Base-by-base conservation (phyloP, 2,329 filamentous ascomycete genomes). In the Pestalotiopsis sp. region DNA sequence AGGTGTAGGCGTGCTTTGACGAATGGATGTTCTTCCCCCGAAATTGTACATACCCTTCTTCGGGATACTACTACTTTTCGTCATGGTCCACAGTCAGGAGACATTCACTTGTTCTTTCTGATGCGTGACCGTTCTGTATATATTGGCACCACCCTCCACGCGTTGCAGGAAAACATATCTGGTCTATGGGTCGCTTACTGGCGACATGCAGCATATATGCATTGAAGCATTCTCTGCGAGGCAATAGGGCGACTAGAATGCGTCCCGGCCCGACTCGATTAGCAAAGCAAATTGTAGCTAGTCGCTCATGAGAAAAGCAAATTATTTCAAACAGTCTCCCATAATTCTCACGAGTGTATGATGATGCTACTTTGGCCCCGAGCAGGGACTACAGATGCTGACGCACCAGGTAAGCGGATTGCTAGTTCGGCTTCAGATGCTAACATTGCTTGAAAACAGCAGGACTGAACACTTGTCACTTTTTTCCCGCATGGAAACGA, bases 101-200 rank as follows among this genome's bases (percentile, higher is more conserved):
- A 73, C 75, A 75, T 75, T 75, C 5, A 60, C 25, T 75, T 75
- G 75, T 72, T 68, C 36, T 52, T 72, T 71, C 71, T 56, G 58
- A 14, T 68, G 56, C 31, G 65, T 31, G 14, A 36, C 58, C 52
- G 38, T 17, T 67, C n/a, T 56, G 40, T 67, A 63, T 58, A 67
- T 52, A 27, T 66, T 64, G n/a, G 27, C 25, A 12, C 23, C 40
- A 7, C 36, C 40, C 56, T 66, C 65, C 58, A 38, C 56, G 41
- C 20, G 45, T 57, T 17, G 52, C 40, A 41, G 25, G 59, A 40
- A 27, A 38, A 36, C 31, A 36, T 36, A 36, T 59, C 65, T 66
- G 65, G 52, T 59, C 13, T 14, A 27, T 6, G 20, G 27, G 23
- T 45, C n/a, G 36, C 27, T 56, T 66, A 27, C 25, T 45, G 11